Evolutionary conservation across 306 rosid genomes (phyloP).

Genomic region (Begonia masoniana): DNA sequence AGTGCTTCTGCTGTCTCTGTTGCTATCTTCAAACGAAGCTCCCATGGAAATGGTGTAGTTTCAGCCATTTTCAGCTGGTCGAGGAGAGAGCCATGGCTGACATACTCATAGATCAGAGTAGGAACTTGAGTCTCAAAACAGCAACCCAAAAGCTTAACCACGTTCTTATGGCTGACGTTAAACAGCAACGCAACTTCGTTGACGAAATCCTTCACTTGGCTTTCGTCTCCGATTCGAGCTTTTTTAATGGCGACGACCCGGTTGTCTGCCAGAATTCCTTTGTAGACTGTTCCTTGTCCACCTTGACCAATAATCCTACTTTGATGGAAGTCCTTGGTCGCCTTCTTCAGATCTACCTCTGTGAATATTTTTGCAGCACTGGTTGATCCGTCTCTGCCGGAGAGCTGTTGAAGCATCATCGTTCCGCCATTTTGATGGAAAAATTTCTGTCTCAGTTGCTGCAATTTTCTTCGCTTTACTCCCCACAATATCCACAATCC

Average conservation of each 20-base stretch:
- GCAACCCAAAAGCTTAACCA: constrained; percentile 1
- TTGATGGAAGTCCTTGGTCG: background rate
- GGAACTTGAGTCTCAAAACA: background rate
- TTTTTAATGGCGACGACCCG: background rate
- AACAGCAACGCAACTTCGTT: background rate
- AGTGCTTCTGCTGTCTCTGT: background rate
- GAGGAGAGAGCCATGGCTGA: background rate
- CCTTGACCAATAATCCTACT: constrained; percentile 2
- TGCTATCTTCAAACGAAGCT: background rate
- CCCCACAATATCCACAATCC: background rate
- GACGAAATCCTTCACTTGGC: background rate
- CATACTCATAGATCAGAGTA: background rate
- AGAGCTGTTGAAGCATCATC: background rate
- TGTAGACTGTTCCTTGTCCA: background rate
- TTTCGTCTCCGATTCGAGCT: background rate
- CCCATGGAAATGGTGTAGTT: background rate
- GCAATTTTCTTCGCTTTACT: background rate
- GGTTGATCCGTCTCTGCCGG: background rate
- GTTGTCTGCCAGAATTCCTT: background rate
- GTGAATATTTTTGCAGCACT: background rate
- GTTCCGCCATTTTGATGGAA: background rate
- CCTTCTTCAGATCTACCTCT: background rate
- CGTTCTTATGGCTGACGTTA: constrained; percentile 1
- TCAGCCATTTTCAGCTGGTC: background rate
- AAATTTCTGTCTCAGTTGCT: background rate